Conservation (phyloP, 1,284 basidiomycete species). For the Heterobasidion annosum region DNA sequence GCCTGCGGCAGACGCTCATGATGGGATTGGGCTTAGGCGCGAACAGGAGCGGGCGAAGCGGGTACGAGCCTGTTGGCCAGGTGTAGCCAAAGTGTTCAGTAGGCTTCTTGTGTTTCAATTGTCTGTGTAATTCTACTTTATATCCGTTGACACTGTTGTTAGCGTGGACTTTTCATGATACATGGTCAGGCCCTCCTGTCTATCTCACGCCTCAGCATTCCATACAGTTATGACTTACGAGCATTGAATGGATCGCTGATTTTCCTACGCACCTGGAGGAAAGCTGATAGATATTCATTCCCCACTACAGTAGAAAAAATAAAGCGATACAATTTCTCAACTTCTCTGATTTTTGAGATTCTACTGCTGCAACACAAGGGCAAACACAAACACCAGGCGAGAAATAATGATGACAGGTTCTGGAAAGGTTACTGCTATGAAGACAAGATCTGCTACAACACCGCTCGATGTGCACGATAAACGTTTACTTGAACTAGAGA, state of each 20-base stretch:
- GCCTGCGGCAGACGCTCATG: slow-evolving; percentile 34
- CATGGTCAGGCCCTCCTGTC: not conserved
- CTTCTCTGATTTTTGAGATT: not conserved
- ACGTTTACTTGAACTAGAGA: slow-evolving; percentile 10
- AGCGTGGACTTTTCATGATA: not conserved
- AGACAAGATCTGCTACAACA: slow-evolving; percentile 1
- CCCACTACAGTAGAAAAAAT: no score
- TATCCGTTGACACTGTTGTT: not conserved
- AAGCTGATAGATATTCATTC: no score
- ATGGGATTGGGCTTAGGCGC: slow-evolving; percentile 40
- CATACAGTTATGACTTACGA: no score
- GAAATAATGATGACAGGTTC: not conserved
- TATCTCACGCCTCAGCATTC: not conserved
- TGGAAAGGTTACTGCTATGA: not conserved
- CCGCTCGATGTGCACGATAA: not conserved
- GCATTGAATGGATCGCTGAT: no score
- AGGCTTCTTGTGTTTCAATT: not conserved
- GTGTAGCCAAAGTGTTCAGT: slow-evolving; percentile 17
- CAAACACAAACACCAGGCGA: not conserved
- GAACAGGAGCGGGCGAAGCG: slow-evolving; percentile 36
- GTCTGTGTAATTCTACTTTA: not conserved
- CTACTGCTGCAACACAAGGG: not conserved
- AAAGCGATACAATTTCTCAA: not conserved
- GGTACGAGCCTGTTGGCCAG: slow-evolving; percentile 58
- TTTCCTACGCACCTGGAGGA: no score